A percentile compares a stretch with the other conserved stretches of the same genome.
These are phyloP conservation scores for Fusarium pseudocircinatum DNA, from an alignment of 2,329 filamentous ascomycete species.

Conservation along the genomic window DNA sequence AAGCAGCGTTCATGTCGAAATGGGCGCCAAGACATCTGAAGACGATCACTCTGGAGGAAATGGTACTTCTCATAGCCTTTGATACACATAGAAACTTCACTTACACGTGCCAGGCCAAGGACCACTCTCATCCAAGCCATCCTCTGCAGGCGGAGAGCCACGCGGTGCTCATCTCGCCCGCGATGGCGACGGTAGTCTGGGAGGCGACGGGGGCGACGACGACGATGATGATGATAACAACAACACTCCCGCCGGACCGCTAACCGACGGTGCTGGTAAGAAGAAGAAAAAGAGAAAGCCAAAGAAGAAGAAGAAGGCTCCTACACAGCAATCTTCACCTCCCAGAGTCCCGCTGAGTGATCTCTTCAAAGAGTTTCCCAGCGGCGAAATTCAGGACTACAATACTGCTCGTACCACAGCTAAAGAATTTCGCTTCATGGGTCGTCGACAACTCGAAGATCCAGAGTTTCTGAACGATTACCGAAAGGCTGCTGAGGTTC, in stretches of 20 bases:
- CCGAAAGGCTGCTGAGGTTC: constrained; percentile 80
- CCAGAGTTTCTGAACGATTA: constrained; percentile 75
- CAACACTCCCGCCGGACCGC: constrained; percentile 35
- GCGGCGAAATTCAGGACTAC: constrained; percentile 44
- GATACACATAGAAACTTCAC: not conserved
- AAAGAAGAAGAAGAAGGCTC: constrained; percentile 43
- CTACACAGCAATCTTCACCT: constrained; percentile 45
- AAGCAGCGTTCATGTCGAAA: constrained; percentile 45
- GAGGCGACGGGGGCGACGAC: constrained; percentile 45
- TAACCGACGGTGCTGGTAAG: constrained; percentile 27
- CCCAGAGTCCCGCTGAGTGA: constrained; percentile 47
- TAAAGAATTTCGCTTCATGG: constrained; percentile 39
- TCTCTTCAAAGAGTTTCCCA: constrained; percentile 45
- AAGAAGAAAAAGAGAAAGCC: constrained; percentile 44
- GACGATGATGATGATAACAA: constrained; percentile 43
- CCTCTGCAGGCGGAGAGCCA: constrained; percentile 51
- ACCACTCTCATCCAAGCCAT: constrained; percentile 26
- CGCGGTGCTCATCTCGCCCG: constrained; percentile 52
- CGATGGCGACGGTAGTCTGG: constrained; percentile 55
- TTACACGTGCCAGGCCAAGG: constrained; percentile 29
- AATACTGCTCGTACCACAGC: constrained; percentile 40
- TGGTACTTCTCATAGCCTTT: constrained; percentile 39
- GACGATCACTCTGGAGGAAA: constrained; percentile 46
- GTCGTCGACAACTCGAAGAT: constrained; percentile 43
- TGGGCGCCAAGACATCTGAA: constrained; percentile 54